Conservation (phyloP, 805 yeast species). For the Tetrapisispora taiwanensis region DNA sequence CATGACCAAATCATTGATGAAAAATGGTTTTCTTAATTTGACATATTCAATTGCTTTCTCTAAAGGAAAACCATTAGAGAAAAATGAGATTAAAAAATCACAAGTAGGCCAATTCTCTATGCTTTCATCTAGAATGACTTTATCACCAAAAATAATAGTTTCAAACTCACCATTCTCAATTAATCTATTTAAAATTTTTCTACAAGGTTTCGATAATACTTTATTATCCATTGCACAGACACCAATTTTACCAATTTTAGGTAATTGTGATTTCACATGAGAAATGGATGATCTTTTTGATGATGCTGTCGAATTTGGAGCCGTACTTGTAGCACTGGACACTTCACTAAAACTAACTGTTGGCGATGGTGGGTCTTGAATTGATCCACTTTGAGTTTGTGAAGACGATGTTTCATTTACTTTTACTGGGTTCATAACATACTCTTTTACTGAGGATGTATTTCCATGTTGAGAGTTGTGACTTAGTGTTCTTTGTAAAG, state of each 20-base stretch:
- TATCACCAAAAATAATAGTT: slow-evolving; percentile 93
- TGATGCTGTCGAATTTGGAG: slow-evolving; percentile 18
- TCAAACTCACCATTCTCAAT: slow-evolving; percentile 94
- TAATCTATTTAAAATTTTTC: slow-evolving; percentile 77
- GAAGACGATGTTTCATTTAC: neutral
- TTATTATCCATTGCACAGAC: slow-evolving; percentile 99
- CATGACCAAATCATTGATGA: slow-evolving; percentile 79
- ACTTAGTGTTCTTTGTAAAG: slow-evolving; percentile 20
- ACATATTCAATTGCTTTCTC: slow-evolving; percentile 91
- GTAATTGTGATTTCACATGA: slow-evolving; percentile 34
- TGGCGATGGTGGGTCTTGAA: neutral
- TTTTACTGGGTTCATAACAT: neutral
- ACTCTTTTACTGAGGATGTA: slow-evolving; percentile 1
- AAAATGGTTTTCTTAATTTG: slow-evolving; percentile 77
- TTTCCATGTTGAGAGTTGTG: slow-evolving; percentile 12
- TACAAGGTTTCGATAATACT: slow-evolving; percentile 90
- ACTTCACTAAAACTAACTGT: neutral
- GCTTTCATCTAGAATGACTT: slow-evolving; percentile 84
- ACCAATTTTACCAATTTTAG: slow-evolving; percentile 85
- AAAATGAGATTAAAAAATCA: slow-evolving; percentile 86
- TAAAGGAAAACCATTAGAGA: slow-evolving; percentile 91
- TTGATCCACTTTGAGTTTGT: neutral
- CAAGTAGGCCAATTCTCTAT: slow-evolving; percentile 99
- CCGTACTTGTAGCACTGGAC: neutral
- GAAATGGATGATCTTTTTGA: slow-evolving; percentile 24